Percentiles rank a stretch among this genome's conserved stretches.
phyloP scores from a whole-genome alignment of 2,329 filamentous ascomycete species.

The Aureobasidium namibiae region DNA sequence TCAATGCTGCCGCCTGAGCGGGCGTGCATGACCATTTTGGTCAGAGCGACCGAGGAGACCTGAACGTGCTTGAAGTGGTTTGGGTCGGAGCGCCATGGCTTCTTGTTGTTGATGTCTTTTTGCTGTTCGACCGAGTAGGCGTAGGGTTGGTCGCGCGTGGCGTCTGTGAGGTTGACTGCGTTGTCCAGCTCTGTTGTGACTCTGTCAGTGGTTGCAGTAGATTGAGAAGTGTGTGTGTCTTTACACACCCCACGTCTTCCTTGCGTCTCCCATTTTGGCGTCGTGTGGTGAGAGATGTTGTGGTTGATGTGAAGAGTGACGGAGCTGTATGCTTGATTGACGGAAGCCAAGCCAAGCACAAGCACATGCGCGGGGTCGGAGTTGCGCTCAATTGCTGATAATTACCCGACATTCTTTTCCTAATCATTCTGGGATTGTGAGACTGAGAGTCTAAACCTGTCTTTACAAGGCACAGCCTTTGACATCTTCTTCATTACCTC shows the following conservation, averaged over 20 bases:
- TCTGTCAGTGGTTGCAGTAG: neutral
- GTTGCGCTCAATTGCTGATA: too few species aligned
- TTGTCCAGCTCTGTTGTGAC: conserved; percentile 72
- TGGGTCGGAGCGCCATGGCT: conserved; percentile 70
- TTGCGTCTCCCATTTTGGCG: conserved; percentile 14
- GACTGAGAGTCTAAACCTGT: too few species aligned
- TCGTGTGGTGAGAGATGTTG: neutral
- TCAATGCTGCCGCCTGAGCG: conserved; percentile 88
- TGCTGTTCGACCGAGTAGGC: conserved; percentile 64
- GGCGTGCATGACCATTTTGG: conserved; percentile 99
- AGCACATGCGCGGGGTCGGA: too few species aligned
- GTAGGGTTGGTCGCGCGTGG: conserved; percentile 85
- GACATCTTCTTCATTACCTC: too few species aligned
- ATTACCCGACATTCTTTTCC: too few species aligned
- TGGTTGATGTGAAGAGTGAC: neutral
- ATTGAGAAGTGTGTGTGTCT: too few species aligned
- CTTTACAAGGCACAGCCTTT: neutral
- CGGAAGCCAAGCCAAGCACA: neutral
- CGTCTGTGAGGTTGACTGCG: conserved; percentile 69
- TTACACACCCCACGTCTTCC: conserved; percentile 16
- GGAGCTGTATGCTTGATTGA: neutral
- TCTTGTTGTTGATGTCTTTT: conserved; percentile 53
- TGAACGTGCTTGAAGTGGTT: conserved; percentile 90
- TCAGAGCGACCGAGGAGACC: conserved; percentile 83
- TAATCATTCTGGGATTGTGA: too few species aligned